A percentile compares a stretch with the other conserved stretches of the same genome.
phyloP scores from a whole-genome alignment of 2,329 filamentous ascomycete species.

The Aurifilum marmelostoma region DNA sequence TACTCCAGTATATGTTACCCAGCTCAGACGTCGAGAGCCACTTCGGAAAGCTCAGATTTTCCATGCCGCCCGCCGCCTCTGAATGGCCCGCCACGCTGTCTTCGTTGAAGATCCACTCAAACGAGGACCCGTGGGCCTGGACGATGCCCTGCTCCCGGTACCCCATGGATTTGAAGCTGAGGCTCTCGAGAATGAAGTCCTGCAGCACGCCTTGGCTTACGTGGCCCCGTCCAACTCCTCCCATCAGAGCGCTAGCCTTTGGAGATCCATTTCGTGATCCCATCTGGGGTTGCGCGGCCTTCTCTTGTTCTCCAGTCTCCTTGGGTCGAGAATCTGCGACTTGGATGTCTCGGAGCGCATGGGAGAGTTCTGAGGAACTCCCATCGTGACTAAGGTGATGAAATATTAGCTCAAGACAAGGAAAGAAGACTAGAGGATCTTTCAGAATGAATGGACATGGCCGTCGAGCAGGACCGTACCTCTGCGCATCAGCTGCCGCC shows the following conservation, averaged over 20 bases:
- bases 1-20: constrained; percentile 25
- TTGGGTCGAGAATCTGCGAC: neutral
- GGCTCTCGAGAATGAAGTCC: constrained; percentile 25
- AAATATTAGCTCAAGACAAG: neutral
- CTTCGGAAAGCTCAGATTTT: constrained; percentile 12
- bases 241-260: neutral
- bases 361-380: neutral
- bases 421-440: too few relatives aligned
- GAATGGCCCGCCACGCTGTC: neutral
- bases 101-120: constrained; percentile 24
- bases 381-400: neutral
- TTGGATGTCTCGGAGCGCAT: neutral
- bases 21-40: constrained; percentile 24
- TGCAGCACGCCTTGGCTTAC: constrained; percentile 16
- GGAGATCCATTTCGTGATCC: neutral
- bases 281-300: neutral
- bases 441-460: neutral
- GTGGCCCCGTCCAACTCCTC: neutral
- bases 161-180: constrained; percentile 22
- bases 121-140: constrained; percentile 22
- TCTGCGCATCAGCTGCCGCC: neutral
- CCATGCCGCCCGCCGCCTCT: neutral
- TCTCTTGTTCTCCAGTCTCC: neutral
- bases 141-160: constrained; percentile 21
- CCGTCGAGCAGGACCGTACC: neutral